Percentiles rank a stretch among this genome's conserved stretches.
phyloP scores from a whole-genome alignment of 768 basidiomycete species.

The Auriculariales sp. region DNA sequence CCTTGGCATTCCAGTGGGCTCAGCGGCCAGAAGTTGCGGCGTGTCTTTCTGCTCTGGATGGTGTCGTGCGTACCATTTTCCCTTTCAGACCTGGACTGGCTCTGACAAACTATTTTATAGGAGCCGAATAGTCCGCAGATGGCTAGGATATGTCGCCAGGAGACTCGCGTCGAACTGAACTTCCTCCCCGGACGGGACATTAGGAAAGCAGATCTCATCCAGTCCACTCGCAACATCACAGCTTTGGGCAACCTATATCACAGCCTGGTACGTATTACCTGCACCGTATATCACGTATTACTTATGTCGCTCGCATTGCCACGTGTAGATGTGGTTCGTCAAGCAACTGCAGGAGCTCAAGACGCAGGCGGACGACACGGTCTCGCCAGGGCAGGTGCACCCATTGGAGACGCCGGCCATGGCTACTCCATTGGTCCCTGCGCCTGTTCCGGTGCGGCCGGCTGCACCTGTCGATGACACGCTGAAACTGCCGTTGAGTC shows the following conservation, averaged over 20 bases:
- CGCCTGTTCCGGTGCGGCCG: slow-evolving; percentile 13
- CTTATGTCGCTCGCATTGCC: slow-evolving; percentile 5
- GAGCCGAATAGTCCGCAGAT: slow-evolving; percentile 26
- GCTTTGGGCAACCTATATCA: slow-evolving; percentile 69
- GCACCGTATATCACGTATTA: neutral
- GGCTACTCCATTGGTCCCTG: slow-evolving; percentile 31
- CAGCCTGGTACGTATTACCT: slow-evolving; percentile 61
- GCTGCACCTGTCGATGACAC: slow-evolving; percentile 25
- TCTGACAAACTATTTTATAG: slow-evolving; percentile 13
- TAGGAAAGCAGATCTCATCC: slow-evolving; percentile 48
- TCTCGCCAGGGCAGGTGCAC: slow-evolving; percentile 36
- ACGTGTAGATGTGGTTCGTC: slow-evolving; percentile 68
- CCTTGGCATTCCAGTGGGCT: slow-evolving; percentile 42
- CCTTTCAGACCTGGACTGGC: neutral
- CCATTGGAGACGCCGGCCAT: slow-evolving; percentile 35
- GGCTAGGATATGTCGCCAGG: slow-evolving; percentile 47
- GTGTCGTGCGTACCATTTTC: slow-evolving; percentile 34
- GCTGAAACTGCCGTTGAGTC: slow-evolving; percentile 62
- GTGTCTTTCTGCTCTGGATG: slow-evolving; percentile 53
- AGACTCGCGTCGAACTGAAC: slow-evolving; percentile 64
- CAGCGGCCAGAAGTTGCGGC: slow-evolving; percentile 67
- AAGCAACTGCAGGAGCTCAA: slow-evolving; percentile 55
- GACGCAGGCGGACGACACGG: slow-evolving; percentile 36
- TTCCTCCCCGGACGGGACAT: slow-evolving; percentile 43
- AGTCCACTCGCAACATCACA: slow-evolving; percentile 55